These are phyloP conservation scores for Irpex sp. DNA, from an alignment of 1,284 basidiomycete genomes.

Conservation along the genomic window DNA sequence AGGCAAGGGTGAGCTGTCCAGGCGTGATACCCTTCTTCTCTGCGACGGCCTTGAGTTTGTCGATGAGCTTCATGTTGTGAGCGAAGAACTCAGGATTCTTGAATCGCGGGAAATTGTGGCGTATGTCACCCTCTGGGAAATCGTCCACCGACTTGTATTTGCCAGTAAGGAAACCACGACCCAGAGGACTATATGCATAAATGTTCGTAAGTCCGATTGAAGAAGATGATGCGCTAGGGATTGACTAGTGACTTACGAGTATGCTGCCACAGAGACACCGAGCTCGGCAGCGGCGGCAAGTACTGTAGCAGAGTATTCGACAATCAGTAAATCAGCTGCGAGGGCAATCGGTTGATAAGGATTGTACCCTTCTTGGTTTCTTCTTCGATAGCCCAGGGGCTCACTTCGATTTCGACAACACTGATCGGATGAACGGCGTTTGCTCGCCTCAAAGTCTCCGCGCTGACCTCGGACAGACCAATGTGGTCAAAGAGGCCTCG, in stretches of 20 bases:
- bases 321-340: slow-evolving; percentile 26
- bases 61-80: slow-evolving; percentile 52
- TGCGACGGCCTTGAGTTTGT: slow-evolving; percentile 41
- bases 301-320: too few relatives aligned
- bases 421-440: slow-evolving; percentile 37
- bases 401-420: slow-evolving; percentile 49
- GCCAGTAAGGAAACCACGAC: slow-evolving; percentile 51
- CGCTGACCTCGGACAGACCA: slow-evolving; percentile 43
- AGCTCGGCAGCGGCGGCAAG: too few relatives aligned
- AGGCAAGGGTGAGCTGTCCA: slow-evolving; percentile 58
- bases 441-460: slow-evolving; percentile 40
- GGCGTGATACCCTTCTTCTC: slow-evolving; percentile 44
- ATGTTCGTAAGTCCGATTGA: neutral
- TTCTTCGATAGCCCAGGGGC: slow-evolving; percentile 43
- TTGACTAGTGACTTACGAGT: slow-evolving; percentile 33
- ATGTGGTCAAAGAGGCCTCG: slow-evolving; percentile 44
- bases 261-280: slow-evolving; percentile 44
- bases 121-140: slow-evolving; percentile 33
- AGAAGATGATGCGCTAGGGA: neutral
- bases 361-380: slow-evolving; percentile 35
- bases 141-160: slow-evolving; percentile 41
- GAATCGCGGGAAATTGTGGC: slow-evolving; percentile 31
- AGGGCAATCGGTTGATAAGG: slow-evolving; percentile 23
- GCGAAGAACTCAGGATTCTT: slow-evolving; percentile 39
- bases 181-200: slow-evolving; percentile 36